Base-by-base conservation (phyloP, 441 rosid genomes). In the Manihot esculenta region DNA sequence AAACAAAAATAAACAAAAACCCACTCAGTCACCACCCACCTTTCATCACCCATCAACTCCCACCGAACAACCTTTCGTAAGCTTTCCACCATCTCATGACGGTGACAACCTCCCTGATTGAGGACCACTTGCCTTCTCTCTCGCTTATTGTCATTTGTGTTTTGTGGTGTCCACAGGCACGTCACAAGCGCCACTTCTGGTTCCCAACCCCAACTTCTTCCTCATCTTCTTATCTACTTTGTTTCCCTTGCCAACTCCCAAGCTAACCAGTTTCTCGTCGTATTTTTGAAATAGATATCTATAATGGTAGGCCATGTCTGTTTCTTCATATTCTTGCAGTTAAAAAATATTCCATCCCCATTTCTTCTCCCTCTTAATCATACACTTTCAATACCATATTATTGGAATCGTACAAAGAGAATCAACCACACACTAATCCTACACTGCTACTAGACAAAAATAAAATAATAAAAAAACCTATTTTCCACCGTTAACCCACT, bases 191-290 rank as follows among this genome's bases (percentile, higher is more conserved):
- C 66, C 72, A 38, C 51, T 42, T 53, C 65, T 72, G 33, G 72
- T 57, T 73, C 45, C 60, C 61, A 64, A 50, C n/a, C 26, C 45
- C 18, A n/a, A 58, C 3, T 5, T 27, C 35, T 30, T 12, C 83
- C 81, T 81, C 75, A 79, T 82, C 86, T 73, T 69, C 76, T 80
- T 68, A 79, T 79, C 80, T 73, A 12, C 70, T 68, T 60, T 27
- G 26, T 69, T 62, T 47, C 66, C 49, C 54, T 26, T 45, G 23
- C 42, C 65, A 53, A 61, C 62, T 59, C 20, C 11, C 2, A 30
- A 10, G 23, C 56, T 3, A 12, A 18, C 26, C 18, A 33, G 9
- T 42, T 21, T 15, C 7, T 55, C 30, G 0, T 55, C 30, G 0
- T 2, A 24, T 55, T 10, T 4, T 10, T 10, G 56, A 54, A 54